Evolutionary conservation across 2,329 filamentous ascomycete species (phyloP).

Genomic region (Nannizziopsis barbatae): DNA sequence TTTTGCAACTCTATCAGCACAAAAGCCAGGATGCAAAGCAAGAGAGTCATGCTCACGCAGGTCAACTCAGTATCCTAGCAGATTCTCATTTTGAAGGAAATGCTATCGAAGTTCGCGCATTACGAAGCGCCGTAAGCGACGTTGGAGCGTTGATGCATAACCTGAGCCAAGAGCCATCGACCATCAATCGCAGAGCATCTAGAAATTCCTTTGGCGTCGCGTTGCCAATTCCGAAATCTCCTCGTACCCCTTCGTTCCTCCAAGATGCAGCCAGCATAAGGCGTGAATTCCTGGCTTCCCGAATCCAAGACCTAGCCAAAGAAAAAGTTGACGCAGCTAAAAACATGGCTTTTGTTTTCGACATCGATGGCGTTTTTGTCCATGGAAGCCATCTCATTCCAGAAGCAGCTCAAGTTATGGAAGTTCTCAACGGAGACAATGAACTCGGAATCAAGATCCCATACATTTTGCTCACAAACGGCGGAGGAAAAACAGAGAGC

Average conservation of each 20-base stretch:
- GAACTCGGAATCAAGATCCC: conserved; percentile 68
- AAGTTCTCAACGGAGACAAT: conserved; percentile 64
- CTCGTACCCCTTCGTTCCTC: conserved; percentile 54
- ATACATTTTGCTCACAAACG: conserved; percentile 65
- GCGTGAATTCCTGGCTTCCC: conserved; percentile 57
- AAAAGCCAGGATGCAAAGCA: conserved; percentile 1
- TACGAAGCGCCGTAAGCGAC: conserved; percentile 57
- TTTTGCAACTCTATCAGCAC: conserved; percentile 4
- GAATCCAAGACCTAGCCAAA: conserved; percentile 56
- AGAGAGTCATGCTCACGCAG: conserved; percentile 9
- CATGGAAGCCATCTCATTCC: conserved; percentile 61
- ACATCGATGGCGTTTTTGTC: conserved; percentile 59
- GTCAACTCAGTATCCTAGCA: conserved; percentile 32
- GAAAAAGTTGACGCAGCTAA: conserved; percentile 59
- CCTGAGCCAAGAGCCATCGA: conserved; percentile 55
- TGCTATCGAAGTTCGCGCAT: conserved; percentile 58
- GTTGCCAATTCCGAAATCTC: conserved; percentile 60
- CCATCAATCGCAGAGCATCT: conserved; percentile 55
- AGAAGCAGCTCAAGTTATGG: conserved; percentile 53
- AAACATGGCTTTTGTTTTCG: conserved; percentile 71
- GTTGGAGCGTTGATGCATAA: conserved; percentile 61
- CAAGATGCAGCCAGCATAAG: conserved; percentile 47
- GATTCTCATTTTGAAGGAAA: conserved; percentile 35
- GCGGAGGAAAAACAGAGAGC: conserved; percentile 58
- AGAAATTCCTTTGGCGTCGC: conserved; percentile 66